phyloP scores from a whole-genome alignment of 2,329 filamentous ascomycete species.

The Shiraia bambusicola region DNA sequence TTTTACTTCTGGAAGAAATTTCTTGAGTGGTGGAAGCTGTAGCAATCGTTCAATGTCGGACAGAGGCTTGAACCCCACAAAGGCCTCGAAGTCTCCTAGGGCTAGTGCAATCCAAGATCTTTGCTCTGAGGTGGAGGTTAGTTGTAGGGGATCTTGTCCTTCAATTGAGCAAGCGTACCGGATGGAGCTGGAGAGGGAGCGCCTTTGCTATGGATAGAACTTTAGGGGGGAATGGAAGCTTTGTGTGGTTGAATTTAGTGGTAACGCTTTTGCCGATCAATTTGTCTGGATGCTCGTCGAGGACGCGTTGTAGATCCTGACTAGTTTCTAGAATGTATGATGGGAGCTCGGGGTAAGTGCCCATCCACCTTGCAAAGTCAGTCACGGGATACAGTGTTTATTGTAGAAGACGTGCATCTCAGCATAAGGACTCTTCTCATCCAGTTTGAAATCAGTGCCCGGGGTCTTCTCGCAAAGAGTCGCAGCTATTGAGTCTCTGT shows the following conservation, averaged over 20 bases:
- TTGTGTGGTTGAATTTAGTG: constrained; percentile 60
- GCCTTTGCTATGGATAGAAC: constrained; percentile 75
- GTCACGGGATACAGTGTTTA: neutral
- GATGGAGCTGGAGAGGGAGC: constrained; percentile 73
- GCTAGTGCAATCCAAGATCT: constrained; percentile 70
- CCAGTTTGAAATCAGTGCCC: constrained; percentile 62
- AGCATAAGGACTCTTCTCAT: constrained; percentile 64
- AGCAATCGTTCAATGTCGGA: constrained; percentile 61
- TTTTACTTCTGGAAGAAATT: constrained; percentile 52
- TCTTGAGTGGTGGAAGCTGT: constrained; percentile 55
- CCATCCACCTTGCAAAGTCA: constrained; percentile 61
- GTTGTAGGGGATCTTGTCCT: constrained; percentile 6
- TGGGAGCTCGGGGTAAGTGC: constrained; percentile 71
- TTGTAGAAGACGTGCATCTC: constrained; percentile 50
- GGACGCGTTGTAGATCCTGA: constrained; percentile 64
- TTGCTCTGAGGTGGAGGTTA: constrained; percentile 52
- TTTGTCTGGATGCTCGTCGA: constrained; percentile 62
- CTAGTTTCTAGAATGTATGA: constrained; percentile 64
- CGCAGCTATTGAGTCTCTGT: constrained; percentile 64
- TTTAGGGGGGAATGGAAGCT: constrained; percentile 74
- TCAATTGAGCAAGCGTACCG: constrained; percentile 36
- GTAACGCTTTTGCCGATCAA: constrained; percentile 65
- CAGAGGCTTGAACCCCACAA: constrained; percentile 72
- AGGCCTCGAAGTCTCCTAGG: constrained; percentile 70
- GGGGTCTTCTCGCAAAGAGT: constrained; percentile 66